Evolutionary conservation across 495 filamentous ascomycete genomes (phyloP), one percentile per base, ranked within the genome.

Genomic region (Hypoxylon cercidicola): DNA sequence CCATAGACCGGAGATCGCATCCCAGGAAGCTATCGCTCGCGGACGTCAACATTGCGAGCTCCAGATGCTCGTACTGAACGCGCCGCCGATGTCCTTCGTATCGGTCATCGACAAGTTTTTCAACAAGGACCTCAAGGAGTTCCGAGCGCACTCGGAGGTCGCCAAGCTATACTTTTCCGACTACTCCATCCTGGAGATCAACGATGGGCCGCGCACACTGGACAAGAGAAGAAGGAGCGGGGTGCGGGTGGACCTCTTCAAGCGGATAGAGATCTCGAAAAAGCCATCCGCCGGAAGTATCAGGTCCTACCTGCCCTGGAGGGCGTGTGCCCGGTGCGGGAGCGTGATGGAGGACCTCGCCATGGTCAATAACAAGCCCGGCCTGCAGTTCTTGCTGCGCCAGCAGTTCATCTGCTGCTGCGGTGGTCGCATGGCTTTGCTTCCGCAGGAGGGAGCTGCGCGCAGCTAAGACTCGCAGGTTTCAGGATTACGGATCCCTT

Each of bases 331-430:
- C 15, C 74, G 88, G 49, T 91, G 89, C 69, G 82, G 79, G 1
- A 79, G 81, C 19, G 79, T 88, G 15, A 89, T 87, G 85, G 88
- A 88, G 73, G 88, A 90, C 72, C 60, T 73, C 15, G n/a, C 62
- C 9, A 58, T 85, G 11, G 57, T 66, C 28, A 73, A 52, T 12
- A 62, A 72, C 16, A 78, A 74, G 50, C 76, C 76, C 2, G 77
- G 77, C 11, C 74, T 82, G 39, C 74, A 75, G 32, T 87, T 83
- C 75, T 65, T 88, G 55, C 62, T 82, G 34, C 76, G 78, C 53
- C 81, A 83, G 75, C 82, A 85, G 62, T 70, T 77, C 51, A 72
- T 76, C 50, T 88, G 85, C 56, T 75, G 76, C 50, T 88, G 85
- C 62, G 78, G 78, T 2, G 83, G 82, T 4, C 74, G 73, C 44